These are phyloP conservation scores for Pythium dissotocum DNA, from an alignment of 352 stramenopile genomes.

Conservation along the genomic window DNA sequence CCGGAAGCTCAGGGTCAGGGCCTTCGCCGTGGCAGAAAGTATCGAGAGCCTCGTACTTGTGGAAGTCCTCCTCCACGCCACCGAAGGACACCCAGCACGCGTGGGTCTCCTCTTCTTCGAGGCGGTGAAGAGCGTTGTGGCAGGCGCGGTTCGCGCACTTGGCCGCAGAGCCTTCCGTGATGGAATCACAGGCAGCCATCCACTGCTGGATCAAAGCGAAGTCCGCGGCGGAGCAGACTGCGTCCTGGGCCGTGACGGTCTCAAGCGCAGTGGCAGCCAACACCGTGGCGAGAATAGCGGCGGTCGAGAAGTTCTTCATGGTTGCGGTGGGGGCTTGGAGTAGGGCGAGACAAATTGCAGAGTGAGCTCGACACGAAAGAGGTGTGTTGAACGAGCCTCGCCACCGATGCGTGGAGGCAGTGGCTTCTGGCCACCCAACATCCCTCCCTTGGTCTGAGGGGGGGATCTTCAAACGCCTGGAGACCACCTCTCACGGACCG, in stretches of 20 bases:
- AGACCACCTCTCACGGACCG: no score
- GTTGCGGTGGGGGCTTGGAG: background rate
- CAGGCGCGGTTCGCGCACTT: slow-evolving; percentile 39
- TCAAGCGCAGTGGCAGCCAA: background rate
- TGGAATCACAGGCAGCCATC: slow-evolving; percentile 38
- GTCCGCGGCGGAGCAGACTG: slow-evolving; percentile 8
- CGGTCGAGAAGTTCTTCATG: slow-evolving; percentile 9
- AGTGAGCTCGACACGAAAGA: background rate
- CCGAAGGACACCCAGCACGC: slow-evolving; percentile 38
- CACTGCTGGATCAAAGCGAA: slow-evolving; percentile 18
- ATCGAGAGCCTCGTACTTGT: slow-evolving; percentile 42
- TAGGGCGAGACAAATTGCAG: background rate
- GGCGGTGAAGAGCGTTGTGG: slow-evolving; percentile 39
- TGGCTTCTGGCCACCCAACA: no score
- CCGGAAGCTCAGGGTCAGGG: slow-evolving; percentile 32
- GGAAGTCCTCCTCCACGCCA: slow-evolving; percentile 29
- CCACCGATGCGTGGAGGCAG: no score
- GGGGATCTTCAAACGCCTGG: no score
- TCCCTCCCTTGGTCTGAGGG: no score
- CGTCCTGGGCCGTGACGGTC: background rate
- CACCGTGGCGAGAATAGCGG: background rate
- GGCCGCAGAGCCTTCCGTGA: slow-evolving; percentile 35
- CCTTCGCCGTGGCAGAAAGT: slow-evolving; percentile 46
- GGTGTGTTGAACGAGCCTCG: no score
- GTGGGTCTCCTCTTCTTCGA: slow-evolving; percentile 43